Evolutionary conservation across 495 filamentous ascomycete species (phyloP), one percentile per base, ranked within the genome.

Genomic region (Pyronema domesticum): DNA sequence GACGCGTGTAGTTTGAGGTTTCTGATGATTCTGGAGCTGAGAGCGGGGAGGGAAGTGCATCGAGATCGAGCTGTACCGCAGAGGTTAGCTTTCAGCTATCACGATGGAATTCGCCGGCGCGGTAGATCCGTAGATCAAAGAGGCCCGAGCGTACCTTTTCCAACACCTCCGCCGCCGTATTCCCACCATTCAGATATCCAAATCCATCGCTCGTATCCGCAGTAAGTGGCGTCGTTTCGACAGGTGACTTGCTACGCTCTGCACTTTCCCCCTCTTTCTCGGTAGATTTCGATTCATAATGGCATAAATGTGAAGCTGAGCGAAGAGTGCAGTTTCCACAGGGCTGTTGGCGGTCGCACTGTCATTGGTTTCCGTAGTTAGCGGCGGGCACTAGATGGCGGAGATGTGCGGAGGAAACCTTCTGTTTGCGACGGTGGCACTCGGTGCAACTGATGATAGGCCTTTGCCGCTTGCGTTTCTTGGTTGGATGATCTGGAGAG

Each of bases 341-440:
- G 1, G 79, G 79, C 54, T 72, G 71, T 51, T 75, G 71, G 47
- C 79, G 73, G 58, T 82, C 78, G 62, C 78, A 82, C 74, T 64
- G 18, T 36, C 47, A 39, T 17, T 43, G 33, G 39, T 36, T 13
- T 46, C 13, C 46, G 42, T 7, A 35, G n/a, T n/a, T 33, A 30
- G 30, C 7, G 44, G 7, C 11, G 52, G 23, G 23, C 1, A 30
- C 23, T 58, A 43, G 51, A 51, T 44, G 36, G 10, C 37, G 19
- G 23, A 53, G 7, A 48, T 30, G n/a, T 39, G 36, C 51, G 35
- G 34, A 36, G 39, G 60, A 36, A 15, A 75, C 76, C 73, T 80
- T 80, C 63, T 80, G 77, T 60, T 80, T 81, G 50, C 77, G 70
- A 50, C 77, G 67, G 60, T 81, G 77, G 53, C 78, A 81, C 60